Evolutionary conservation across 768 basidiomycete genomes (phyloP).

Genomic region (Chlorophyllum brunneum): DNA sequence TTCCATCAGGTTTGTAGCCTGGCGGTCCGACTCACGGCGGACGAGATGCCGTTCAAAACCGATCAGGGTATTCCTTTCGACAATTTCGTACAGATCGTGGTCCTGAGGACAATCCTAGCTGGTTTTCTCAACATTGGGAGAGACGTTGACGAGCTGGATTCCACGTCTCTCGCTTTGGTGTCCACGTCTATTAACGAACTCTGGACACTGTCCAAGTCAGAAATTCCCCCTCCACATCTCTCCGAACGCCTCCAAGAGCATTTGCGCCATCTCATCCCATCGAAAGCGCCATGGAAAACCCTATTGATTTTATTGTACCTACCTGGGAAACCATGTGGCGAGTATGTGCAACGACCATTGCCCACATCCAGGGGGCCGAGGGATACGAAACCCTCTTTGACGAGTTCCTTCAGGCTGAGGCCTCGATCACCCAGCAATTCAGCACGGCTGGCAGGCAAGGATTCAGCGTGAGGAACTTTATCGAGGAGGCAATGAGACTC

Average conservation of each 20-base stretch:
- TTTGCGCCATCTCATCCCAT: slow-evolving; percentile 39
- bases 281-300: slow-evolving; percentile 29
- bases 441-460: slow-evolving; percentile 8
- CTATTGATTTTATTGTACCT: slow-evolving; percentile 52
- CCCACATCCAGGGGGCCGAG: slow-evolving; percentile 29
- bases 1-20: slow-evolving; percentile 27
- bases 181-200: slow-evolving; percentile 40
- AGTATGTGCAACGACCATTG: slow-evolving; percentile 43
- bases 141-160: slow-evolving; percentile 25
- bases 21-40: slow-evolving; percentile 26
- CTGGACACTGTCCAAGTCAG: slow-evolving; percentile 42
- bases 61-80: slow-evolving; percentile 26
- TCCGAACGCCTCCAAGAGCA: slow-evolving; percentile 30
- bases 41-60: not conserved
- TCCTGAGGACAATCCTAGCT: slow-evolving; percentile 37
- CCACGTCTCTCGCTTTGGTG: slow-evolving; percentile 31
- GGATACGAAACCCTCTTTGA: slow-evolving; percentile 13
- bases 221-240: slow-evolving; percentile 22
- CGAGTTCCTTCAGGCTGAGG: slow-evolving; percentile 34
- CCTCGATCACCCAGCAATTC: slow-evolving; percentile 28
- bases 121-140: slow-evolving; percentile 34
- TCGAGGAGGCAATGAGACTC: slow-evolving; percentile 44
- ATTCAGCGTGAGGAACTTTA: slow-evolving; percentile 32
- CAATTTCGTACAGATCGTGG: slow-evolving; percentile 38
- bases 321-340: slow-evolving; percentile 64